Base-by-base conservation (phyloP, 768 basidiomycete genomes). In the Boletus subcaerulescens region DNA sequence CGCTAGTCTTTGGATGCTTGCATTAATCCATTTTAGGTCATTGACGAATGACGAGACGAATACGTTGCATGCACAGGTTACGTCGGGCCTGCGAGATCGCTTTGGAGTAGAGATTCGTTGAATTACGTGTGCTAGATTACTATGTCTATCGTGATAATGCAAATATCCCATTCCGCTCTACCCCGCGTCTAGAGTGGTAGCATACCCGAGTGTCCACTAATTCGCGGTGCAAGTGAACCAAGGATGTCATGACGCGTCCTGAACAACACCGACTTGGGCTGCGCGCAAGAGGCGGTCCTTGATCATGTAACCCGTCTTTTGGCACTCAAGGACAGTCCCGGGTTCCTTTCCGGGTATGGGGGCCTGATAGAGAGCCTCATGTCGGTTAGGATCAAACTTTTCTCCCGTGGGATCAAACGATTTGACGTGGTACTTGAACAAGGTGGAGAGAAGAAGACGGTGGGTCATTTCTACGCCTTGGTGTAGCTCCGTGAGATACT, bases 211-310 rank as follows among this genome's bases (percentile, higher is more conserved):
- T 56, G 60, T 52, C 53, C 60, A 35, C 41, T 36, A 38, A 26
- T 38, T 12, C 18, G 20, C 31, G 42, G 41, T 18, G 42, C 48
- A 32, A 54, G 32, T 24, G 45, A 24, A 18, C 24, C 48, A 42
- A 17, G 48, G 62, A 49, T 29, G 47, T 77, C 67, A 77, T 60
- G 70, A 64, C 8, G 71, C 69, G 56, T 89, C 87, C 73, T 93
- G 89, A 17, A 86, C 94, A 26, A 98, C 95, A 53, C 96, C 97
- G 53, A 98, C 97, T 76, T 98, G 93, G 20, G 97, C 94, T 4
- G 97, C 93, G 53, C 97, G 82, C 69, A 99, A 73, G 53, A 95
- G 83, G 57, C 97, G 83, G 61, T 93, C 91, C 75, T 96, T 97
- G 76, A 99, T 93, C 75, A 79, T 92, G 76, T 92, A 98, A 4